These are phyloP conservation scores for Blastocystis sp. DNA, from an alignment of 352 stramenopile species.

Conservation along the genomic window DNA sequence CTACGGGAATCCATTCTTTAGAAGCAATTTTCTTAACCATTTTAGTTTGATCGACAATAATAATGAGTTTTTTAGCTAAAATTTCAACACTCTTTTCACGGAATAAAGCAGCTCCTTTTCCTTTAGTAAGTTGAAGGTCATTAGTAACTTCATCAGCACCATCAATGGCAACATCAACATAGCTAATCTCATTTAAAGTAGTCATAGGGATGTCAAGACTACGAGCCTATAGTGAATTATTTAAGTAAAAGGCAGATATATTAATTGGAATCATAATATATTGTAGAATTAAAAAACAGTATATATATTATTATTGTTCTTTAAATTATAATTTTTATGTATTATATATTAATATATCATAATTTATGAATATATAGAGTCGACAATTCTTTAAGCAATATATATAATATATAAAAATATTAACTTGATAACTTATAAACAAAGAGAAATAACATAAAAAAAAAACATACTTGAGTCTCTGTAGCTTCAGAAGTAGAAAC, in stretches of 20 bases:
- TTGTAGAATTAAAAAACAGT: too few species aligned
- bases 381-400: too few species aligned
- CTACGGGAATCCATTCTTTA: conserved; percentile 4
- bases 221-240: conserved; percentile 34
- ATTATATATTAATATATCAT: too few species aligned
- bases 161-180: conserved; percentile 40
- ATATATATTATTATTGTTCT: too few species aligned
- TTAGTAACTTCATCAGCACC: conserved; percentile 39
- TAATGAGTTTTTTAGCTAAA: conserved; percentile 4
- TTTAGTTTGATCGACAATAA: conserved; percentile 24
- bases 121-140: conserved; percentile 10
- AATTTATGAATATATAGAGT: too few species aligned
- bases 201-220: conserved; percentile 37
- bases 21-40: background rate
- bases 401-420: too few species aligned
- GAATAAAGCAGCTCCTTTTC: conserved; percentile 3
- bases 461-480: background rate
- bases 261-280: too few species aligned
- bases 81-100: conserved; percentile 20
- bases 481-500: conserved; percentile 38
- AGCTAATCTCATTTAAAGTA: conserved; percentile 24
- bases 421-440: too few species aligned
- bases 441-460: background rate
- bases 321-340: too few species aligned
- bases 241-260: too few species aligned